phyloP scores from a whole-genome alignment of 129 eudicot genomes.

The Helianthus tuberosus region DNA sequence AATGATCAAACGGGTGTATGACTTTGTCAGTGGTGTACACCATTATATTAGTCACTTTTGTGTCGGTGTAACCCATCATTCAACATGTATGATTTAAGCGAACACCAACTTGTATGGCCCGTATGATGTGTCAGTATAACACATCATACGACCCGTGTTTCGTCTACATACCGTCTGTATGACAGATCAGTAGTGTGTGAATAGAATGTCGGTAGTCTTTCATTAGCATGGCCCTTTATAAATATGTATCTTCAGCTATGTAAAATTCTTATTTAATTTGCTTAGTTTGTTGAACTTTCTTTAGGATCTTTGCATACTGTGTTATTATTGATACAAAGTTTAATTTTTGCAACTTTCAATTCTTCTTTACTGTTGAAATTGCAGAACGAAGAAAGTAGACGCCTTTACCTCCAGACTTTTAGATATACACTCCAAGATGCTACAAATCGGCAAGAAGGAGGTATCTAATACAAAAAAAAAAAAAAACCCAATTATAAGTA shows the following conservation, averaged over 20 bases:
- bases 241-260: not conserved
- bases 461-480: conserved; percentile 29
- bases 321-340: not conserved
- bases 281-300: not conserved
- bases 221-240: not conserved
- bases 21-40: too few relatives aligned
- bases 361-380: conserved; percentile 18
- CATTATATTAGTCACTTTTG: too few relatives aligned
- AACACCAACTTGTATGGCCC: too few relatives aligned
- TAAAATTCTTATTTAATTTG: not conserved
- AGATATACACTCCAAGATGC: conserved; percentile 90
- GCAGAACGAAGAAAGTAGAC: conserved; percentile 88
- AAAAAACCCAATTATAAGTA: not conserved
- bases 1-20: too few relatives aligned
- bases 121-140: too few relatives aligned
- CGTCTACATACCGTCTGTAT: too few relatives aligned
- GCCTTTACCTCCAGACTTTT: conserved; percentile 82
- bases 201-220: too few relatives aligned
- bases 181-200: too few relatives aligned
- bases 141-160: too few relatives aligned
- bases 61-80: too few relatives aligned
- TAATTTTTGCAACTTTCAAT: not conserved
- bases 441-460: conserved; percentile 78
- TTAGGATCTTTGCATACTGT: not conserved
- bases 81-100: too few relatives aligned